Percentiles rank a stretch among this genome's conserved stretches.
These are phyloP conservation scores for Trichopus zeylanicus DNA, from an alignment of 116 monocot genomes.

Conservation along the genomic window DNA sequence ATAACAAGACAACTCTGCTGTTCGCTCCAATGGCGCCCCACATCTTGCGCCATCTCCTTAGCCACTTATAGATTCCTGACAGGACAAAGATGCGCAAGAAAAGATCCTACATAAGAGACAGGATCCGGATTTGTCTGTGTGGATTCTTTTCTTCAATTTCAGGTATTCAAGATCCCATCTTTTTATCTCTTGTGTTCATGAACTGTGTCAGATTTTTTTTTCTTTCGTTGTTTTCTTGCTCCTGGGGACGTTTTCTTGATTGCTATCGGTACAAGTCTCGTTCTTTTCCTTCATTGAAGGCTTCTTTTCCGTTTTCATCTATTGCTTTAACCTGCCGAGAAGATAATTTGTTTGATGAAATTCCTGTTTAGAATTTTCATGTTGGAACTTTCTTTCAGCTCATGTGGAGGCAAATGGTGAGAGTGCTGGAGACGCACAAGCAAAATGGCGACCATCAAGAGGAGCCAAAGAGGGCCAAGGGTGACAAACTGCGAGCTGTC, in stretches of 20 bases:
- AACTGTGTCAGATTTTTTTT: too few relatives aligned
- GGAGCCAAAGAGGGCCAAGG: constrained; percentile 9
- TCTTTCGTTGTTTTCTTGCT: not conserved
- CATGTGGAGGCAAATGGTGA: not conserved
- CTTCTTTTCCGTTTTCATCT: not conserved
- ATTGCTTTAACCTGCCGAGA: too few relatives aligned
- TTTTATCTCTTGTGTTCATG: not conserved
- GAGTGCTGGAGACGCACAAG: constrained; percentile 15
- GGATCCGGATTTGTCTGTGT: too few relatives aligned
- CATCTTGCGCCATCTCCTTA: too few relatives aligned
- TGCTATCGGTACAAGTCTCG: too few relatives aligned
- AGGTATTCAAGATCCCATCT: not conserved
- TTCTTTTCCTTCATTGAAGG: not conserved
- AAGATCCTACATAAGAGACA: too few relatives aligned
- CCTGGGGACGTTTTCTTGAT: too few relatives aligned
- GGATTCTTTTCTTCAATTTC: not conserved
- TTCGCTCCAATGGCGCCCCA: too few relatives aligned
- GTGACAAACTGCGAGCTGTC: constrained; percentile 12
- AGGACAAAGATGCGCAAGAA: too few relatives aligned
- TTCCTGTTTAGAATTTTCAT: not conserved
- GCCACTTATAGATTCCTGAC: too few relatives aligned
- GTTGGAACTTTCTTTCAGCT: not conserved
- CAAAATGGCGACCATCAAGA: constrained; percentile 26
- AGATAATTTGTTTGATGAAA: not conserved
- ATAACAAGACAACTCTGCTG: too few relatives aligned